Conservation (phyloP, 345 rosid genomes). For the Aethionema arabicum region DNA sequence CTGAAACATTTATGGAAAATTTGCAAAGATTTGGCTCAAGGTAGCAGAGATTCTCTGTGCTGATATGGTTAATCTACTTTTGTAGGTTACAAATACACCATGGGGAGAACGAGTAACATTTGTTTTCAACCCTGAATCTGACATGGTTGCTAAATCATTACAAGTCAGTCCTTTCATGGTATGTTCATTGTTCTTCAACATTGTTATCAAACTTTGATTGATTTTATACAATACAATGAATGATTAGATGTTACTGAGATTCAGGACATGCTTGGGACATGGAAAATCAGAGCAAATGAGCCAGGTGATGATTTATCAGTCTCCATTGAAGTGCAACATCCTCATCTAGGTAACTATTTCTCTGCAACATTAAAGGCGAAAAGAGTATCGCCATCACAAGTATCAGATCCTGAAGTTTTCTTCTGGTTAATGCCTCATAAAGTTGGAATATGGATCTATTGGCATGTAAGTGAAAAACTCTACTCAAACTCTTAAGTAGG, state of each 20-base stretch:
- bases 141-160: conserved; percentile 77
- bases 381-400: conserved; percentile 37
- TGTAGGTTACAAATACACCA: conserved; percentile 92
- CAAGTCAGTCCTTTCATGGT: conserved; percentile 99
- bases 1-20: neutral
- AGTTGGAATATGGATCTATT: conserved; percentile 90
- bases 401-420: conserved; percentile 53
- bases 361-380: conserved; percentile 66
- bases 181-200: conserved; percentile 20
- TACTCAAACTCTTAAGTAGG: neutral
- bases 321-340: conserved; percentile 68
- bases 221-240: neutral
- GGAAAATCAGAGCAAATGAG: conserved; percentile 66
- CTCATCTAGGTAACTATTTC: conserved; percentile 76
- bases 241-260: neutral
- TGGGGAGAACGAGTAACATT: conserved; percentile 88
- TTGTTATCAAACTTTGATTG: neutral
- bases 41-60: neutral
- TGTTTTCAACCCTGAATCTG: conserved; percentile 79
- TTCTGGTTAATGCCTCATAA: conserved; percentile 99
- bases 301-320: conserved; percentile 69
- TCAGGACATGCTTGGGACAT: conserved; percentile 88
- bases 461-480: conserved; percentile 72
- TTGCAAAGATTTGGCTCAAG: neutral
- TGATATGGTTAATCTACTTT: conserved; percentile 10